A percentile compares a stretch with the other conserved stretches of the same genome.
These are phyloP conservation scores for Abrus precatorius DNA, from an alignment of 306 rosid genomes.

Conservation along the genomic window DNA sequence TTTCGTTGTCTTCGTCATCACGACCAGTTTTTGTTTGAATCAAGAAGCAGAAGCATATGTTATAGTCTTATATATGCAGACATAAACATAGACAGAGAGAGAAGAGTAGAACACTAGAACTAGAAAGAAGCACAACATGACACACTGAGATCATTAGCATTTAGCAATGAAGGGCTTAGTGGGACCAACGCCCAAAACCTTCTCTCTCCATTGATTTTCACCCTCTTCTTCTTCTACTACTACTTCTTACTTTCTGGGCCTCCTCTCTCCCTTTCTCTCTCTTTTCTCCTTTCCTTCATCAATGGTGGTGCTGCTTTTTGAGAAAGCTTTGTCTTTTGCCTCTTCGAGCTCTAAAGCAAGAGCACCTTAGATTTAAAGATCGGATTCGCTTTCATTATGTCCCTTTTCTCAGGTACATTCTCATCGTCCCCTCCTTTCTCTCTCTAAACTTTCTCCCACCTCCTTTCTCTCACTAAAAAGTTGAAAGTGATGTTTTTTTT, in stretches of 20 bases:
- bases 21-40: conserved; percentile 19
- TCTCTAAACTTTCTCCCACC: conserved; percentile 44
- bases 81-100: not conserved
- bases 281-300: conserved; percentile 27
- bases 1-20: conserved; percentile 33
- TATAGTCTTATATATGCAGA: not conserved
- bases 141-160: not conserved
- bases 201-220: conserved; percentile 40
- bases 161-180: conserved; percentile 41
- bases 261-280: conserved; percentile 25
- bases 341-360: conserved; percentile 57
- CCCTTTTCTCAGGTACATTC: conserved; percentile 67
- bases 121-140: not conserved
- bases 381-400: conserved; percentile 69
- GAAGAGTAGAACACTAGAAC: too few relatives aligned
- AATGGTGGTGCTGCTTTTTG: conserved; percentile 52
- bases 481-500: conserved; percentile 40
- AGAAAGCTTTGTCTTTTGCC: conserved; percentile 58
- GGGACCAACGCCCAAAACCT: conserved; percentile 47
- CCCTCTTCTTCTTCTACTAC: conserved; percentile 43
- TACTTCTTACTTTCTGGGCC: conserved; percentile 45
- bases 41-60: not conserved
- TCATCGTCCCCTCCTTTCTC: conserved; percentile 49
- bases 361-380: conserved; percentile 60
- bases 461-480: conserved; percentile 51